phyloP scores from a whole-genome alignment of 163 green algal genomes.

The Scenedesmus sp. region DNA sequence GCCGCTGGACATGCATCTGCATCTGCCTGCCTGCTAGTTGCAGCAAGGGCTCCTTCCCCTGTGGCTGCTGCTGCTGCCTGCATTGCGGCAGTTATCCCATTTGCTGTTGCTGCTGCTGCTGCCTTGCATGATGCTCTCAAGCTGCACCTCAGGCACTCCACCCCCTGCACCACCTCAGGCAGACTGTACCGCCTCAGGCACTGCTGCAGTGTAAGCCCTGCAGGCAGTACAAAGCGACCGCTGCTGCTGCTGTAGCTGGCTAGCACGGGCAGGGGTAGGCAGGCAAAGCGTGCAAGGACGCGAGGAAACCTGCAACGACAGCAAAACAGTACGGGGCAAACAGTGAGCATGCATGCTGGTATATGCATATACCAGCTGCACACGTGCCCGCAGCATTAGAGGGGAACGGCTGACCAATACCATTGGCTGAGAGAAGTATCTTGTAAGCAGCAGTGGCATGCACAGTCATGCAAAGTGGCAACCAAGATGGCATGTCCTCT shows the following conservation, averaged over 20 bases:
- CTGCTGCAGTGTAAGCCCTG: not conserved
- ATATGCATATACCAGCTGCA: too few species aligned
- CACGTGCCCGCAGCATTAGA: not conserved
- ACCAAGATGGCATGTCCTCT: not conserved
- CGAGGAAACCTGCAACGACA: conserved; percentile 22
- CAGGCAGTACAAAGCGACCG: not conserved
- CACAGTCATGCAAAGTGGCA: too few species aligned
- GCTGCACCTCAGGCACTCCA: conserved; percentile 43
- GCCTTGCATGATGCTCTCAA: conserved; percentile 4
- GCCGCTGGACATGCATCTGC: not conserved
- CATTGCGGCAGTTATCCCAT: not conserved
- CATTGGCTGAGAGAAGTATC: too few species aligned
- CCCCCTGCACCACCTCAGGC: conserved; percentile 5
- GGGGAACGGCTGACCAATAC: too few species aligned
- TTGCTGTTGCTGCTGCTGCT: conserved; percentile 3
- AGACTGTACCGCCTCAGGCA: conserved; percentile 1
- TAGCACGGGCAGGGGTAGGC: conserved; percentile 13
- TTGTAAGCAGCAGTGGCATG: not conserved
- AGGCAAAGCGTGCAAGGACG: conserved; percentile 13
- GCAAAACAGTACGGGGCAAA: not conserved
- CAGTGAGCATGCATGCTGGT: not conserved
- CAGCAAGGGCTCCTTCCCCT: not conserved
- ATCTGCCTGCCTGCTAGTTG: not conserved
- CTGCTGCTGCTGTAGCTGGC: not conserved
- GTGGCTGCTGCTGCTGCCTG: not conserved